A percentile compares a stretch with the other conserved stretches of the same genome.
Evolutionary conservation across 202 grass and related monocot genomes (phyloP).

Genomic region (Panicum hallii): DNA sequence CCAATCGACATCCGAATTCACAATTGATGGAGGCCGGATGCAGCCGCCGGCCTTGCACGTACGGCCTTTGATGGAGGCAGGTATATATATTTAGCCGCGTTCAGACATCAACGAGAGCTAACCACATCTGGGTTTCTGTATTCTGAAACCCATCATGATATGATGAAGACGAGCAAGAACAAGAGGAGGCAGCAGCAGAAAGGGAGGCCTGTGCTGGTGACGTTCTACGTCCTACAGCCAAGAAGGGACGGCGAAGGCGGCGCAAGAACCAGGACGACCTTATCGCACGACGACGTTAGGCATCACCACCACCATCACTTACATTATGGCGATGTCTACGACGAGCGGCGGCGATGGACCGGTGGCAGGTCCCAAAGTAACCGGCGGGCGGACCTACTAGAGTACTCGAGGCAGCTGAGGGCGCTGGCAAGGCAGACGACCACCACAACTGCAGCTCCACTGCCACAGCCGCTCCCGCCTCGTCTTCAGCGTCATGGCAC

Average conservation of each 20-base stretch:
- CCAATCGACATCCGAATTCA: neutral
- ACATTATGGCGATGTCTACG: neutral
- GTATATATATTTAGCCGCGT: slow-evolving; percentile 11
- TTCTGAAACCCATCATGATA: neutral
- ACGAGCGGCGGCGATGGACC: neutral
- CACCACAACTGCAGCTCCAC: neutral
- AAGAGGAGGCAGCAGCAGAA: slow-evolving; percentile 23
- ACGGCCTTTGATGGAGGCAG: neutral
- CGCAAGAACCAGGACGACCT: too few species aligned
- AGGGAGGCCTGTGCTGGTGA: slow-evolving; percentile 34
- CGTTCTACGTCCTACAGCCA: slow-evolving; percentile 35
- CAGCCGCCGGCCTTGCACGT: slow-evolving; percentile 27
- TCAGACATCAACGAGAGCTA: neutral
- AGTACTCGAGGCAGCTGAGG: slow-evolving; percentile 54
- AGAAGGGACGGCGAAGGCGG: neutral
- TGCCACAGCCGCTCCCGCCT: neutral
- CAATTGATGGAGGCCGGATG: neutral
- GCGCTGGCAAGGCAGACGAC: neutral
- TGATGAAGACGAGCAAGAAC: slow-evolving; percentile 38
- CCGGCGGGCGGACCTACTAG: slow-evolving; percentile 39
- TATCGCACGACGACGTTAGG: neutral
- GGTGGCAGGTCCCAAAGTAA: neutral
- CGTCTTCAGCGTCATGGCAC: neutral
- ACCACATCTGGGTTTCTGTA: neutral
- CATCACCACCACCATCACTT: neutral